A percentile compares a stretch with the other conserved stretches of the same genome.
Evolutionary conservation across 768 basidiomycete species (phyloP).

Genomic region (Lepiota subincarnata): DNA sequence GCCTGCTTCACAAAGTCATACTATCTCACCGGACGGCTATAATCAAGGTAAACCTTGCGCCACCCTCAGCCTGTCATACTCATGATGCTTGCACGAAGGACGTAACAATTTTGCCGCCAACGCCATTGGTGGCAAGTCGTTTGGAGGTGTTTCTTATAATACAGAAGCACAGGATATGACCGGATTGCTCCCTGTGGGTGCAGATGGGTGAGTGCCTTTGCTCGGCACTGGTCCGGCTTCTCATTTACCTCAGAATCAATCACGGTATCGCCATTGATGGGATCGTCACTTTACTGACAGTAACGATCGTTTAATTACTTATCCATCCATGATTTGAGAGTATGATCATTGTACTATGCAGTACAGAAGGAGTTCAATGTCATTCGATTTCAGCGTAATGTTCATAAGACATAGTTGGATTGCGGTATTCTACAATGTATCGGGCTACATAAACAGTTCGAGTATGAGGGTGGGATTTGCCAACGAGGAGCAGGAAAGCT

Average conservation of each 20-base stretch:
- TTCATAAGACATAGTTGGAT: neutral
- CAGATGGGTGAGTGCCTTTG: slow-evolving; percentile 30
- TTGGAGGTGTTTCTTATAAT: slow-evolving; percentile 41
- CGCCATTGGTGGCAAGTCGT: slow-evolving; percentile 30
- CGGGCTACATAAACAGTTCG: neutral
- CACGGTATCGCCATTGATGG: slow-evolving; percentile 63
- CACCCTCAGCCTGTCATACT: neutral
- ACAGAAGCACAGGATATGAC: slow-evolving; percentile 44
- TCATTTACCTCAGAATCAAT: slow-evolving; percentile 24
- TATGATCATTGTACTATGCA: slow-evolving; percentile 10
- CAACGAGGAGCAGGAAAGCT: too few species aligned
- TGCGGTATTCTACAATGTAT: slow-evolving; percentile 1
- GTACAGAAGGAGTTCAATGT: slow-evolving; percentile 9
- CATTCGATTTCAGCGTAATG: neutral
- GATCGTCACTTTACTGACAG: slow-evolving; percentile 49
- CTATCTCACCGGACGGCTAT: slow-evolving; percentile 30
- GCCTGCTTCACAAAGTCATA: slow-evolving; percentile 26
- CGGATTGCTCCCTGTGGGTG: slow-evolving; percentile 51
- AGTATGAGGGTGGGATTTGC: neutral
- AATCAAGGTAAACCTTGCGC: slow-evolving; percentile 22
- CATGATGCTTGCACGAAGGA: slow-evolving; percentile 16
- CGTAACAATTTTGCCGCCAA: slow-evolving; percentile 23
- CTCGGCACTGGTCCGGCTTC: too few species aligned
- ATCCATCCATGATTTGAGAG: neutral
- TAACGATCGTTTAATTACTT: slow-evolving; percentile 12